Conservation (phyloP, 306 rosid genomes). For the Fragaria nilgerrensis region DNA sequence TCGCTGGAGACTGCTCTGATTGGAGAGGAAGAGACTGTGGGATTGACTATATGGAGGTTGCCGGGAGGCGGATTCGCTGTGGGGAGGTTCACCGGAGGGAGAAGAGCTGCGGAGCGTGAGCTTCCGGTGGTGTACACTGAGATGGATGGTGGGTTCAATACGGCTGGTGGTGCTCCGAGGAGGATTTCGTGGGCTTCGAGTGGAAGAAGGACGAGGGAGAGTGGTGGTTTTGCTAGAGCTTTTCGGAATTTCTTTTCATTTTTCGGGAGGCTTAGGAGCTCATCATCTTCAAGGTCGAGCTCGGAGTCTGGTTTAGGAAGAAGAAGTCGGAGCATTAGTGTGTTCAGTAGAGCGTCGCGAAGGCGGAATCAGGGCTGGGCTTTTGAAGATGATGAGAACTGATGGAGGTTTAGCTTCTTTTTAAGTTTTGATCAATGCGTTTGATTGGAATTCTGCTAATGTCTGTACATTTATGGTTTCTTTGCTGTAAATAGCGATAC, state of each 20-base stretch:
- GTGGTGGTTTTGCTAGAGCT: conserved; percentile 42
- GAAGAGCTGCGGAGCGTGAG: conserved; percentile 56
- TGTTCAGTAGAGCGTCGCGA: conserved; percentile 42
- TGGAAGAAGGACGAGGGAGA: conserved; percentile 49
- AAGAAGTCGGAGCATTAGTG: conserved; percentile 36
- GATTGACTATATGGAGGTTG: conserved; percentile 71
- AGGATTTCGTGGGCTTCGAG: conserved; percentile 52
- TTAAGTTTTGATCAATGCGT: neutral
- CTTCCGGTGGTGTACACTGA: conserved; percentile 75
- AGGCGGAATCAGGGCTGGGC: conserved; percentile 34
- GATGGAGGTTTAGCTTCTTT: conserved; percentile 26
- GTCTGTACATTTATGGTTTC: conserved; percentile 19
- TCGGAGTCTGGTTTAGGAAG: conserved; percentile 12
- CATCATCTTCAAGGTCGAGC: conserved; percentile 40
- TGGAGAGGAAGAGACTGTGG: conserved; percentile 47
- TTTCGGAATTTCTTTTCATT: conserved; percentile 44
- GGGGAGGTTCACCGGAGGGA: conserved; percentile 70
- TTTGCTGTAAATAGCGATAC: conserved; percentile 43
- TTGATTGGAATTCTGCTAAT: conserved; percentile 15
- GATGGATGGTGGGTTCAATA: conserved; percentile 73
- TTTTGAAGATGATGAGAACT: conserved; percentile 25
- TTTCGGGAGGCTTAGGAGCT: conserved; percentile 43
- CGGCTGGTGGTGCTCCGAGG: conserved; percentile 44
- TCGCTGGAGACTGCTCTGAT: conserved; percentile 30
- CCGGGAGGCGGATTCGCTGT: conserved; percentile 82